A percentile compares a stretch with the other conserved stretches of the same genome.
Conservation (phyloP, 805 yeast species). For the Tetrapisispora fleetii region DNA sequence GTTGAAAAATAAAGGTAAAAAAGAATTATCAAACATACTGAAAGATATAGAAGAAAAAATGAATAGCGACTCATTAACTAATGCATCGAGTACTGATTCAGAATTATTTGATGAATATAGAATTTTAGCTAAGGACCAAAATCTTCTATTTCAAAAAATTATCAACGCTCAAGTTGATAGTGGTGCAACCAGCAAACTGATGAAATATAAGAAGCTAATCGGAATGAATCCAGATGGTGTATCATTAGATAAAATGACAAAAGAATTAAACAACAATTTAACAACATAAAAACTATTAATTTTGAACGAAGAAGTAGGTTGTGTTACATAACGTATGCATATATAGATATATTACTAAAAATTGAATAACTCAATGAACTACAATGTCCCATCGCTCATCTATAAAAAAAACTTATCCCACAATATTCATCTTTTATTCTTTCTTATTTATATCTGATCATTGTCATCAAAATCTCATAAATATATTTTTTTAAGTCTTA, state of each 20-base stretch:
- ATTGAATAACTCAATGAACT: too few relatives aligned
- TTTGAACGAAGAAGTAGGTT: neutral
- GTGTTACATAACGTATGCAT: neutral
- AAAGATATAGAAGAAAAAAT: conserved; percentile 40
- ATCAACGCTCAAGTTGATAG: conserved; percentile 40
- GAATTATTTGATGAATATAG: conserved; percentile 32
- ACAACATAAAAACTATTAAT: conserved; percentile 6
- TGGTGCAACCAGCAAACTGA: conserved; percentile 46
- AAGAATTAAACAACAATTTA: conserved; percentile 21
- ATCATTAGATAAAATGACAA: conserved; percentile 67
- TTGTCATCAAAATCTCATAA: too few relatives aligned
- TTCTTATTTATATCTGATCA: too few relatives aligned
- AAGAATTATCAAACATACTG: conserved; percentile 42
- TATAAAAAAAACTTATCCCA: too few relatives aligned
- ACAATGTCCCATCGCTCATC: too few relatives aligned
- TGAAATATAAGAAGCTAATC: conserved; percentile 70
- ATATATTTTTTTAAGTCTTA: too few relatives aligned
- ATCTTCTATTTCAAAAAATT: conserved; percentile 36
- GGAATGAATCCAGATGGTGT: conserved; percentile 56
- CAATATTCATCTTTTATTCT: too few relatives aligned
- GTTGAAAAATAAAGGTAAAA: conserved; percentile 23
- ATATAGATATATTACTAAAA: neutral
- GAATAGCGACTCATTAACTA: conserved; percentile 1
- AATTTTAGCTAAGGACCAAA: conserved; percentile 43
- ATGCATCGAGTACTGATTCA: conserved; percentile 6